Evolutionary conservation across 768 basidiomycete species (phyloP).

Genomic region (Pisolithus microcarpus): DNA sequence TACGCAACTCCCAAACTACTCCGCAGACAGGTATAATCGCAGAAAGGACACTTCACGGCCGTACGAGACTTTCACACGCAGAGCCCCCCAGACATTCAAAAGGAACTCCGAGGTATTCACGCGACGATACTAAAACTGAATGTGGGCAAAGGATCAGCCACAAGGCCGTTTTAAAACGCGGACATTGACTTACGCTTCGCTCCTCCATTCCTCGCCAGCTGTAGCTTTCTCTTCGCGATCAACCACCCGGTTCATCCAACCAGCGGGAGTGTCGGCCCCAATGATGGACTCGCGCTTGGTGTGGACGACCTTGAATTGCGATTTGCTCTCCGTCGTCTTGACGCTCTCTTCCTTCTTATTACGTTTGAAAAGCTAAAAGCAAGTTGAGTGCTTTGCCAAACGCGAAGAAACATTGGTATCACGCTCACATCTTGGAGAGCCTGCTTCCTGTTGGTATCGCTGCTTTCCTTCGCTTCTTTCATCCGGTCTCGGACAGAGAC

Average conservation of each 20-base stretch:
- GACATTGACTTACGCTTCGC: constrained; percentile 35
- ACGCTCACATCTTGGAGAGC: constrained; percentile 51
- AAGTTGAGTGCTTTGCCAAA: neutral
- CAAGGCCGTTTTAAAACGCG: neutral
- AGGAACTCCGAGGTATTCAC: neutral
- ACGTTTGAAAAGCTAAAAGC: constrained; percentile 47
- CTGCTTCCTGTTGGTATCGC: constrained; percentile 38
- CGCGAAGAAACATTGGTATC: neutral
- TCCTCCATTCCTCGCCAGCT: constrained; percentile 46
- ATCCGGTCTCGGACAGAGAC: constrained; percentile 79
- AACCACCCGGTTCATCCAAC: constrained; percentile 60
- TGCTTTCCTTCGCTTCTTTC: constrained; percentile 49
- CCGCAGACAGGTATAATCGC: no score
- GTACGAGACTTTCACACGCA: neutral
- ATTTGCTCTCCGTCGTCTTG: constrained; percentile 36
- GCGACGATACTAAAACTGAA: neutral
- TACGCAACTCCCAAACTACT: no score
- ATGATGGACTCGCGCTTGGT: constrained; percentile 67
- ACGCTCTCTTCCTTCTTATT: constrained; percentile 47
- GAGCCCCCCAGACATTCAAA: neutral
- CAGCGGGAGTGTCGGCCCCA: constrained; percentile 55
- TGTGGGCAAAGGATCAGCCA: neutral
- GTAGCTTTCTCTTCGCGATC: constrained; percentile 36
- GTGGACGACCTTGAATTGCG: constrained; percentile 76
- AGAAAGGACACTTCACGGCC: neutral